These are phyloP conservation scores for Fraxinus velutina DNA, from an alignment of 305 asterid species.

Conservation along the genomic window DNA sequence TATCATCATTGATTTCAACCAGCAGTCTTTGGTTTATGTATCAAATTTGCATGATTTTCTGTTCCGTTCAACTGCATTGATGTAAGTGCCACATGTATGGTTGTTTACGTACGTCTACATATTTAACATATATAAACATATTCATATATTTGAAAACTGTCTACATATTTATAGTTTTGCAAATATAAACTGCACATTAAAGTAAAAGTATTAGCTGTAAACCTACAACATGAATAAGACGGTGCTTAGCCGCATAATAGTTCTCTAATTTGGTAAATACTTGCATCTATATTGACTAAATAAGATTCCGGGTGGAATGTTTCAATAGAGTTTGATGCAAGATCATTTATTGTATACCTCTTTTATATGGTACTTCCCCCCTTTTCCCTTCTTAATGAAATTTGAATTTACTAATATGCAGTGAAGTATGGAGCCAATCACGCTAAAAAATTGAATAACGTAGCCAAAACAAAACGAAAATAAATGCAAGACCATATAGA, in stretches of 20 bases:
- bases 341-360: too few relatives aligned
- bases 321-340: not conserved
- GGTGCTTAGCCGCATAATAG: not conserved
- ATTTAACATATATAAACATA: not conserved
- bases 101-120: not conserved
- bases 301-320: not conserved
- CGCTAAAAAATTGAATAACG: slow-evolving; percentile 4
- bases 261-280: not conserved
- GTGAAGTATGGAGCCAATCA: not conserved
- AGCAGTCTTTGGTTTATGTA: not conserved
- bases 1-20: not conserved
- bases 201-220: not conserved
- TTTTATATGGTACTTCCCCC: not conserved
- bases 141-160: not conserved
- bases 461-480: not conserved
- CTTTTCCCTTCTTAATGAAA: not conserved
- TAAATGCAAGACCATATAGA: slow-evolving; percentile 3
- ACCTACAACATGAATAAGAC: not conserved
- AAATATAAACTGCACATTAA: not conserved
- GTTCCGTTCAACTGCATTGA: not conserved
- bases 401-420: not conserved
- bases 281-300: not conserved
- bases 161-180: not conserved
- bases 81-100: not conserved
- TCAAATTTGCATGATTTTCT: not conserved